phyloP scores from a whole-genome alignment of 208 protist genomes.

The Acanthamoeba royreba region DNA sequence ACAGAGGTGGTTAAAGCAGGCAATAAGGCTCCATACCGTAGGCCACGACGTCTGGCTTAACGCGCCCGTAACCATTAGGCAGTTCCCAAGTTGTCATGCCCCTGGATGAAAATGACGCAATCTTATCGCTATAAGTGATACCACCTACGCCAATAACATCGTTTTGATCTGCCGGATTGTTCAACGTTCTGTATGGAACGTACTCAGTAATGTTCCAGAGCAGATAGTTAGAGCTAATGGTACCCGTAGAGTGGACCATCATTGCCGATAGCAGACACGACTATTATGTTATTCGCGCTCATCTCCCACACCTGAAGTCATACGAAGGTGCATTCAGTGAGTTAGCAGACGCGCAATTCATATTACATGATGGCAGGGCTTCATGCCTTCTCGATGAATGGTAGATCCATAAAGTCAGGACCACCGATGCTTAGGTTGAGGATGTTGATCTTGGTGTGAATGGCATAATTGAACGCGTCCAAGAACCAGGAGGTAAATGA shows the following conservation, averaged over 20 bases:
- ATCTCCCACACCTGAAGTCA: conserved; percentile 80
- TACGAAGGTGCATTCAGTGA: background rate
- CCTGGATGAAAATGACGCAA: conserved; percentile 88
- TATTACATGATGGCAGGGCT: background rate
- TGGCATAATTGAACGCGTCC: conserved; percentile 92
- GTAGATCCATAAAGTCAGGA: conserved; percentile 90
- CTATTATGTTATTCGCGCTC: conserved; percentile 84
- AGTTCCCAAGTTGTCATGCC: conserved; percentile 93
- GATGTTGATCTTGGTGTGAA: conserved; percentile 82
- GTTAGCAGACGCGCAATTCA: background rate
- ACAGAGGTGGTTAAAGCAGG: background rate
- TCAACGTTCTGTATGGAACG: conserved; percentile 79
- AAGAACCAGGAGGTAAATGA: conserved; percentile 93
- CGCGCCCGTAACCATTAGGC: conserved; percentile 88
- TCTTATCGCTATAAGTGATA: conserved; percentile 52
- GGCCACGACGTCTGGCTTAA: conserved; percentile 95
- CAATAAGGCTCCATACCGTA: conserved; percentile 72
- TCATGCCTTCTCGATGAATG: conserved; percentile 87
- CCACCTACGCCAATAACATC: conserved; percentile 94
- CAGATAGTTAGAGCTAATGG: background rate
- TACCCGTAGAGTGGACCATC: conserved; percentile 91
- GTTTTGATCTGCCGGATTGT: conserved; percentile 92
- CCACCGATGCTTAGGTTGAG: conserved; percentile 96
- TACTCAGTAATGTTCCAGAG: background rate
- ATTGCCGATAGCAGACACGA: conserved; percentile 96